phyloP scores from a whole-genome alignment of 78 protist genomes.

The Emiliania huxleyi region DNA sequence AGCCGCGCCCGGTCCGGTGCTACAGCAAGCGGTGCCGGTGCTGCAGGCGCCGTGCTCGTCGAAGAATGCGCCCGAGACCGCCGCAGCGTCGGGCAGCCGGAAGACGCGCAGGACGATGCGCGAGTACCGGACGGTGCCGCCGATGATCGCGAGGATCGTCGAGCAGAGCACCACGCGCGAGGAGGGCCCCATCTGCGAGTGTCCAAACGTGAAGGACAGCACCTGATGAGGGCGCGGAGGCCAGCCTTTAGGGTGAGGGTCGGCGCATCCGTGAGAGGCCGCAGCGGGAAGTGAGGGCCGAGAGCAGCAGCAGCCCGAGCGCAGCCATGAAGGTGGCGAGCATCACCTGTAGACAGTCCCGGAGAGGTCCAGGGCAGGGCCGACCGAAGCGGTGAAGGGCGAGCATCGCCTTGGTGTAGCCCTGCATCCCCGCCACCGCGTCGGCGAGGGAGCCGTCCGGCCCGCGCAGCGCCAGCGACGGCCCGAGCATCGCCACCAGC shows the following conservation, averaged over 20 bases:
- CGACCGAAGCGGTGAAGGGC: too few species aligned
- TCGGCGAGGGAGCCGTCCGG: background rate
- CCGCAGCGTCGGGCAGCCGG: background rate
- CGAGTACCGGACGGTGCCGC: background rate
- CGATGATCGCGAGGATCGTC: background rate
- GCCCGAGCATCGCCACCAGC: background rate
- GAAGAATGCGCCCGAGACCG: background rate
- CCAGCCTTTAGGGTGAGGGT: background rate
- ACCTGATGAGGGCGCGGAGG: background rate
- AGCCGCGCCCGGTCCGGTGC: too few species aligned
- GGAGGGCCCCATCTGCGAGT: background rate
- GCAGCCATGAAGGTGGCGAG: background rate
- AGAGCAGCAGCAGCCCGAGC: background rate
- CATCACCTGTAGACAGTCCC: background rate
- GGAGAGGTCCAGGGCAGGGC: too few species aligned
- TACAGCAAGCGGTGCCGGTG: background rate
- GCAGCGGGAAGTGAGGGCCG: too few species aligned
- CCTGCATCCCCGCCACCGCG: background rate
- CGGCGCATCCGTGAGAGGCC: too few species aligned
- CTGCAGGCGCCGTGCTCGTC: background rate
- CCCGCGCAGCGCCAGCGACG: background rate
- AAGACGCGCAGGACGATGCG: background rate
- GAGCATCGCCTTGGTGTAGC: background rate
- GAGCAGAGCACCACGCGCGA: background rate
- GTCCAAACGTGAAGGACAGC: background rate